These are phyloP conservation scores for Hemileia vastatrix DNA, from an alignment of 1,284 basidiomycete species.

Conservation along the genomic window DNA sequence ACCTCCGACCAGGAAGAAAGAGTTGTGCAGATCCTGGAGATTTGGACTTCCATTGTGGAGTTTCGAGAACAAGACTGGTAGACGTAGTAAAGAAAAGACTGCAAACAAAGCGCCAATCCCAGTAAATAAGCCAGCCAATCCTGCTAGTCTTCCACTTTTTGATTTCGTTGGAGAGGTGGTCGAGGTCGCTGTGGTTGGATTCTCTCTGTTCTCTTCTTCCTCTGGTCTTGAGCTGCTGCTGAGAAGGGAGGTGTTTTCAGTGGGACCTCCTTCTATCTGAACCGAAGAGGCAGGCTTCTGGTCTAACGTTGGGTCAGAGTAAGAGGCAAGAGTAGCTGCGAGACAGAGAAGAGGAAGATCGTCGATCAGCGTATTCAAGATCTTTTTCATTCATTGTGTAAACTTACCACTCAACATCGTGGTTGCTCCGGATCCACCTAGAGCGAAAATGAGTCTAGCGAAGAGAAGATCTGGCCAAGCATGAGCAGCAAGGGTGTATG, in stretches of 20 bases:
- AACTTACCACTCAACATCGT: constrained; percentile 30
- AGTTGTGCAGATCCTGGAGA: constrained; percentile 1
- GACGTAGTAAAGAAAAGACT: constrained; percentile 31
- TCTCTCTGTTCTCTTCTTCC: too few relatives aligned
- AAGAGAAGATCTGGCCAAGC: constrained; percentile 32
- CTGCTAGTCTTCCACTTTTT: too few relatives aligned
- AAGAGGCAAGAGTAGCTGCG: neutral
- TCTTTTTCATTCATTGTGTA: too few relatives aligned
- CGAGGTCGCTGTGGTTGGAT: too few relatives aligned
- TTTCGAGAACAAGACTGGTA: constrained; percentile 28
- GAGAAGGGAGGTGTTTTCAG: too few relatives aligned
- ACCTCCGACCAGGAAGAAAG: constrained; percentile 26
- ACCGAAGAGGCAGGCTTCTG: too few relatives aligned
- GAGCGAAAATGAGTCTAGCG: constrained; percentile 31
- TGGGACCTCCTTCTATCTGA: too few relatives aligned
- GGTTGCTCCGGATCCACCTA: constrained; percentile 31
- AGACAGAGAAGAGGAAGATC: neutral
- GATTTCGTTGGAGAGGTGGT: too few relatives aligned
- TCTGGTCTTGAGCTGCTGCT: too few relatives aligned
- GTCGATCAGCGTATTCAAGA: too few relatives aligned
- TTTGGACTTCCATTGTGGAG: constrained; percentile 14
- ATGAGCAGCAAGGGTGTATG: constrained; percentile 27
- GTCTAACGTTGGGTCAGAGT: neutral
- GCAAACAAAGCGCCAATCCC: too few relatives aligned
- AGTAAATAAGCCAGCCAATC: too few relatives aligned